Base-by-base conservation (phyloP, 345 rosid genomes). In the Nephelium lappaceum region DNA sequence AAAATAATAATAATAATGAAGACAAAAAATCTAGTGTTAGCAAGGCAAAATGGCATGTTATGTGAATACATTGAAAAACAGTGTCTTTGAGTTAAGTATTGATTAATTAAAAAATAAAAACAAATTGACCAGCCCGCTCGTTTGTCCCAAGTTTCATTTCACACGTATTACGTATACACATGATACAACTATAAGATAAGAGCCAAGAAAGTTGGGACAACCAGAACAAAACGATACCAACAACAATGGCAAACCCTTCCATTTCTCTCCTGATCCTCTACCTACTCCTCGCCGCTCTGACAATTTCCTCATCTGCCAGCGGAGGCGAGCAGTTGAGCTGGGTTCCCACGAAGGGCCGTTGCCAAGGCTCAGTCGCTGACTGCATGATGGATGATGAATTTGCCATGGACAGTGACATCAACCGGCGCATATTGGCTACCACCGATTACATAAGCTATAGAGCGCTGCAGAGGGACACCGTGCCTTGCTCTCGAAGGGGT, bases 401-500 rank as follows among this genome's bases (percentile, higher is more conserved):
- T 70, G 82, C 66, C 23, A 81, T 89, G 91, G 95, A 90, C 55
- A 79, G 89, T 0, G 97, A 91, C 85, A 87, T 89, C 80, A 90
- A 15, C 74, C 83, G 97, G 76, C 84, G 98, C 65, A 78, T 93
- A 80, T 69, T 95, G 77, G 93, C 92, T 1, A 90, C 95, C 19
- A 58, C 91, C 0, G 47, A 86, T 39, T 92, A 90, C 87, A 91
- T 93, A 82, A 92, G 98, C 88, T 93, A 91, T 39, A 88, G 67
- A 1, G 93, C 96, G 8, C 78, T 95, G 86, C 91, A 85, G 85
- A 67, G 91, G 77, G 79, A 91, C 86, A 78, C 91, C 3, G 88
- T 88, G 67, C 98, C 98, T 0, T 93, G 98, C 85, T 93, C 97
- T 5, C 86, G 39, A 58, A 89, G 95, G 86, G 97, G 98, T 15